phyloP scores from a whole-genome alignment of 2,329 filamentous ascomycete species.

The Thelonectria blattea region DNA sequence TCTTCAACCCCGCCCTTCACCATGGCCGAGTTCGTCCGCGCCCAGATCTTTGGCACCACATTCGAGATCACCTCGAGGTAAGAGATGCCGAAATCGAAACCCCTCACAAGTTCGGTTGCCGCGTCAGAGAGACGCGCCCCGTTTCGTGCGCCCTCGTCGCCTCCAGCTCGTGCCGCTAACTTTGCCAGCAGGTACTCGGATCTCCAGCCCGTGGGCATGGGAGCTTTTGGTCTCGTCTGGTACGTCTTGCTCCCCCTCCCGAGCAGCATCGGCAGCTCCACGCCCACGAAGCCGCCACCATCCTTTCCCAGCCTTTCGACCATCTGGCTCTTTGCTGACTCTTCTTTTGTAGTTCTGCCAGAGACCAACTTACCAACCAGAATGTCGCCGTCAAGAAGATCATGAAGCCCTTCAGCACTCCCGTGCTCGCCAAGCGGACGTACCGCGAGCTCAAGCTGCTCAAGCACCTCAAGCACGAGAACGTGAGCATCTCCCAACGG shows the following conservation, averaged over 20 bases:
- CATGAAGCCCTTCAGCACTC: conserved; percentile 99
- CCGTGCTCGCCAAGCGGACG: conserved; percentile 94
- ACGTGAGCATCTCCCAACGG: conserved; percentile 61
- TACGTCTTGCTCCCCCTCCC: conserved; percentile 53
- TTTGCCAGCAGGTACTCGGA: conserved; percentile 79
- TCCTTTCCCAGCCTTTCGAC: neutral
- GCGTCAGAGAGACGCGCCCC: neutral
- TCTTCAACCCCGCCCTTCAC: conserved; percentile 46
- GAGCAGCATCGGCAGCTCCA: neutral
- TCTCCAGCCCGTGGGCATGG: conserved; percentile 98
- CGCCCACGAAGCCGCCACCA: conserved; percentile 14
- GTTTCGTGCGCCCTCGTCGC: neutral
- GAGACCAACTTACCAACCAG: conserved; percentile 95
- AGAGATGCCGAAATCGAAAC: conserved; percentile 8
- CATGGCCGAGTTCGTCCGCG: conserved; percentile 99
- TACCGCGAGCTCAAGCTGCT: conserved; percentile 97
- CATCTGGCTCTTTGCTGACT: conserved; percentile 17
- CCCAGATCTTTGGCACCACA: conserved; percentile 98
- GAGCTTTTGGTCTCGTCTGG: conserved; percentile 98
- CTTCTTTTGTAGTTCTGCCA: conserved; percentile 74
- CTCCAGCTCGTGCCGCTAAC: conserved; percentile 18
- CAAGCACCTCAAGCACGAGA: conserved; percentile 96
- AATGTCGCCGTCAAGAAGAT: conserved; percentile 99
- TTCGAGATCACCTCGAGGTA: conserved; percentile 99
- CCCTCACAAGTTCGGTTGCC: neutral